A percentile compares a stretch with the other conserved stretches of the same genome.
These are phyloP conservation scores for Metschnikowia gruessii DNA, from an alignment of 805 yeast species.

Conservation along the genomic window DNA sequence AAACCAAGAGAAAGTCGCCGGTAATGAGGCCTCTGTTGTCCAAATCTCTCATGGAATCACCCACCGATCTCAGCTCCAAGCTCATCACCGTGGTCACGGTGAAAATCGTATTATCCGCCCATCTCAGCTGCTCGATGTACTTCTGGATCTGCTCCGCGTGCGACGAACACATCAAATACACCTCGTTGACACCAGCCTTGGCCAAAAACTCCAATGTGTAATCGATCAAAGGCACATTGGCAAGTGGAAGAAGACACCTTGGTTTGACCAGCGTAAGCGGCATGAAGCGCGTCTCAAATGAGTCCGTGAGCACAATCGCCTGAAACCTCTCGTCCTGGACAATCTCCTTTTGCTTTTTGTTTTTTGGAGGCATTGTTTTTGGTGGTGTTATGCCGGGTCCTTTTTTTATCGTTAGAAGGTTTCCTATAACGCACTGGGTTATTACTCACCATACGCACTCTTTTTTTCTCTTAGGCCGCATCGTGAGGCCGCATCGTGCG, in stretches of 20 bases:
- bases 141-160: conserved; percentile 86
- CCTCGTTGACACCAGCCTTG: conserved; percentile 85
- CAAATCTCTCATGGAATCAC: conserved; percentile 95
- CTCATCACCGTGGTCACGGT: conserved; percentile 74
- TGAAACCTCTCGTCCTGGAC: conserved; percentile 76
- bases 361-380: conserved; percentile 43
- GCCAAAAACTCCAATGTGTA: conserved; percentile 94
- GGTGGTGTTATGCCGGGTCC: neutral
- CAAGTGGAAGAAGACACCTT: conserved; percentile 87
- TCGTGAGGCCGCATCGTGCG: too few species aligned
- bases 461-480: too few species aligned
- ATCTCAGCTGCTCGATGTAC: conserved; percentile 72
- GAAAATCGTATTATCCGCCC: conserved; percentile 79
- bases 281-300: conserved; percentile 88
- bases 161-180: conserved; percentile 82
- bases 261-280: conserved; percentile 86
- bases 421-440: too few species aligned
- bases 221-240: conserved; percentile 90
- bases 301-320: conserved; percentile 92
- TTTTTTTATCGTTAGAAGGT: neutral
- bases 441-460: too few species aligned
- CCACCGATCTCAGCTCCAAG: conserved; percentile 85
- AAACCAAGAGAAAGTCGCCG: conserved; percentile 84
- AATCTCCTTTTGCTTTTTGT: conserved; percentile 53
- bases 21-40: conserved; percentile 87